Base-by-base conservation (phyloP, 208 protist genomes). In the Trypanosoma caninum region DNA sequence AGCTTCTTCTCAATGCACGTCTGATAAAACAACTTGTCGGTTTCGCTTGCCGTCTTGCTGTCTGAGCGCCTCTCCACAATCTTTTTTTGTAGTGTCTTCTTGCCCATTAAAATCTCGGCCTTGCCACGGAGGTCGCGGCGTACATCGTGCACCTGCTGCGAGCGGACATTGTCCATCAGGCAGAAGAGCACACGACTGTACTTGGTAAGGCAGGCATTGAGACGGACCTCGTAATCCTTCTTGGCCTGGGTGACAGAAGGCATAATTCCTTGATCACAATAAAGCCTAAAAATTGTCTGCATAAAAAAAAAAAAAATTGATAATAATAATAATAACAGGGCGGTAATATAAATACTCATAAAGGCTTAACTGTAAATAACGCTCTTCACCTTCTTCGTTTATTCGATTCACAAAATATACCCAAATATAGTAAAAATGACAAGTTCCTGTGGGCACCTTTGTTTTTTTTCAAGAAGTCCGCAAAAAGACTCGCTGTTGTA, bases 61-160 rank as follows among this genome's bases (percentile, higher is more conserved):
- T 76, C 80, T 11, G 90, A 55, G 44, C 86, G 66, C 46, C 84
- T 87, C 60, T 92, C 65, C 35, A 99, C 84, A 65, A 93, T 91
- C 78, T 98, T 97, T 60, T 94, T 93, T 66, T 99, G 97, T 56
- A 99, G 86, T 45, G 98, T 99, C 81, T 99, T 99, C 93, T 99
- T 99, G 50, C 98, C 98, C 89, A 99, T 98, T 59, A 99, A 62
- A 44, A 99, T 66, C 54, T 89, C 86, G 57, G 84, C 98, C 77
- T 97, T 93, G 44, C 97, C 95, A 59, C 98, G 90, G 58, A 99
- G 91, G 34, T 90, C 80, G 48, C 65, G 67, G 68, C 98, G 89
- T 72, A 99, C 98, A 40, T 97, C 72, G 68, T 98, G 90, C 57
- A 99, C 78, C 89, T 99, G 97, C 69, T 92, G 87, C 54, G 98